Conservation (phyloP, 352 stramenopile genomes). For the Poterioochromonas sp. region DNA sequence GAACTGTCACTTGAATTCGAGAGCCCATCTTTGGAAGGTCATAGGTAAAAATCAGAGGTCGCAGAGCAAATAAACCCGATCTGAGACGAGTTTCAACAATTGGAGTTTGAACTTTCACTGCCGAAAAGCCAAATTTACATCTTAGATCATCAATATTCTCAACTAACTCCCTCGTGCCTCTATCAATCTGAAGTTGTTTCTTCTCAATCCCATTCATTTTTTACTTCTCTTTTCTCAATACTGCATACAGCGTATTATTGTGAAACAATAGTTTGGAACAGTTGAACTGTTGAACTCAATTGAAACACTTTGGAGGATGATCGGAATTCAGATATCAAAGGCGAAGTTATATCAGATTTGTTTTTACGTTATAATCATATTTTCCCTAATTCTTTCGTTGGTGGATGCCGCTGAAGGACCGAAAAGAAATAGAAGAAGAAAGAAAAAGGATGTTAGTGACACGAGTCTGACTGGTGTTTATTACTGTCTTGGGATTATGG, state of each 20-base stretch:
- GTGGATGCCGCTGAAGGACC: no score
- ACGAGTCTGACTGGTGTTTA: not conserved
- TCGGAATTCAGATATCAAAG: no score
- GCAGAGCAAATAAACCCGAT: not conserved
- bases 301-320: no score
- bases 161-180: not conserved
- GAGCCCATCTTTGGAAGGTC: not conserved
- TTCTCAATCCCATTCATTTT: conserved; percentile 10
- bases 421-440: not conserved
- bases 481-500: not conserved
- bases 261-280: no score
- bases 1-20: not conserved
- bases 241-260: no score
- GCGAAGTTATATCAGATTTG: no score
- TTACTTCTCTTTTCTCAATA: no score
- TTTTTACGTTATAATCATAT: no score
- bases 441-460: not conserved
- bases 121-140: not conserved
- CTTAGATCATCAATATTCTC: not conserved
- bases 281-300: no score
- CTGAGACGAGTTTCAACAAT: not conserved
- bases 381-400: no score
- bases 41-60: not conserved
- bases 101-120: not conserved
- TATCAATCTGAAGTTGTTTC: not conserved